phyloP scores from a whole-genome alignment of 768 basidiomycete genomes.

The Mycena indigotica region DNA sequence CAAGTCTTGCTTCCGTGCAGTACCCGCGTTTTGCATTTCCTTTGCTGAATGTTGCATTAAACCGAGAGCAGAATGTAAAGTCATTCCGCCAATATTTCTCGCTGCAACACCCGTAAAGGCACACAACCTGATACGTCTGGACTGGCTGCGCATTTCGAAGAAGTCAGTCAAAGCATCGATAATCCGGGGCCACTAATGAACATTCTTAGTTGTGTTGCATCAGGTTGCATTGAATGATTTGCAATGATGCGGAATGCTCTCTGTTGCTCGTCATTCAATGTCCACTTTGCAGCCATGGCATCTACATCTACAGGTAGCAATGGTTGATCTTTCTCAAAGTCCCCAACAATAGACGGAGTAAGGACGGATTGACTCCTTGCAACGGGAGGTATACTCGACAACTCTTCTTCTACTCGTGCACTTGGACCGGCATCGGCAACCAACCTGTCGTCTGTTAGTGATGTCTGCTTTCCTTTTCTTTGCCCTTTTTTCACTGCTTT shows the following conservation, averaged over 20 bases:
- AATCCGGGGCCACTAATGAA: constrained; percentile 30
- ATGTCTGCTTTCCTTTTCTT: background rate
- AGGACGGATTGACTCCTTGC: background rate
- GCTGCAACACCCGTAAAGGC: constrained; percentile 46
- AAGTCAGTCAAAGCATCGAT: constrained; percentile 25
- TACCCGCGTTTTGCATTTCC: constrained; percentile 3
- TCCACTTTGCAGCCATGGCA: background rate
- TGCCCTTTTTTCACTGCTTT: background rate
- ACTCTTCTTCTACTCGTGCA: background rate
- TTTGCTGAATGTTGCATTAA: constrained; percentile 3
- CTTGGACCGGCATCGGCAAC: background rate
- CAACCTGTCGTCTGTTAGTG: no score
- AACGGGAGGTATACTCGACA: background rate
- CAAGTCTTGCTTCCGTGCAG: constrained; percentile 15
- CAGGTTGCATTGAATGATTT: background rate
- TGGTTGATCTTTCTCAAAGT: background rate
- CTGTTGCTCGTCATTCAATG: background rate
- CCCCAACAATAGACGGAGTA: background rate
- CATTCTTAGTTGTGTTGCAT: constrained; percentile 25
- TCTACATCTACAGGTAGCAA: background rate
- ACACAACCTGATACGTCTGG: constrained; percentile 28
- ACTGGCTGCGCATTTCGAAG: constrained; percentile 19
- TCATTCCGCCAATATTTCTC: constrained; percentile 39
- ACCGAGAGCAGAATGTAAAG: constrained; percentile 37
- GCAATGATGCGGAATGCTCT: background rate